phyloP scores from a whole-genome alignment of 129 eudicot genomes.

The Arctium lappa region DNA sequence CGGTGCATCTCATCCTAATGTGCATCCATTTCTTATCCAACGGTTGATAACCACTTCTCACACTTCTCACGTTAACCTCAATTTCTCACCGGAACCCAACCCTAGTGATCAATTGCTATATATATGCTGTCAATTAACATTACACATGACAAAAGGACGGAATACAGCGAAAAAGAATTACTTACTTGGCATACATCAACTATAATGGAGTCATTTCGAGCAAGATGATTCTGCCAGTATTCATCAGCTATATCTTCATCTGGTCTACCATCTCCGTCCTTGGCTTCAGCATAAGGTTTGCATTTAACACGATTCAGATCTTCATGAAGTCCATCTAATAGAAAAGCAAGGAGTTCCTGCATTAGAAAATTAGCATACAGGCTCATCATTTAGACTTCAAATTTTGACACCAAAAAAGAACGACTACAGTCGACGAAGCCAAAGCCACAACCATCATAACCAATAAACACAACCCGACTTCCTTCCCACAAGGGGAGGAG shows the following conservation, averaged over 20 bases:
- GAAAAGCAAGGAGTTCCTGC: constrained; percentile 88
- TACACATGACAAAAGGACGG: neutral
- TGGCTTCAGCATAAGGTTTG: constrained; percentile 87
- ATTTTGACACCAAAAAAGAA: neutral
- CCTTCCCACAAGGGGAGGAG: neutral
- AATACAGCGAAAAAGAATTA: neutral
- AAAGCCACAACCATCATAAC: neutral
- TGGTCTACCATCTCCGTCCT: constrained; percentile 83
- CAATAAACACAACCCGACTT: neutral
- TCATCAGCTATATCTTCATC: constrained; percentile 91
- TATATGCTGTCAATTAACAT: neutral
- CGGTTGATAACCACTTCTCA: no score
- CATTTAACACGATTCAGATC: constrained; percentile 90
- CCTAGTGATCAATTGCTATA: no score
- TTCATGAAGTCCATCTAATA: constrained; percentile 96
- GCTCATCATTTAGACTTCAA: constrained; percentile 5
- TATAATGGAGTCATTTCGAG: constrained; percentile 90
- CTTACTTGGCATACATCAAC: constrained; percentile 92
- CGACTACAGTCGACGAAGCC: neutral
- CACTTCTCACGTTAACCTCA: no score
- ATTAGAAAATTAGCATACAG: constrained; percentile 26
- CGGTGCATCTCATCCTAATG: no score
- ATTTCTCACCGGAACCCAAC: no score
- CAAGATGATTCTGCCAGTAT: constrained; percentile 89
- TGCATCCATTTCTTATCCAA: no score